Conservation (phyloP, 441 rosid genomes). For the Corymbia citriodora region DNA sequence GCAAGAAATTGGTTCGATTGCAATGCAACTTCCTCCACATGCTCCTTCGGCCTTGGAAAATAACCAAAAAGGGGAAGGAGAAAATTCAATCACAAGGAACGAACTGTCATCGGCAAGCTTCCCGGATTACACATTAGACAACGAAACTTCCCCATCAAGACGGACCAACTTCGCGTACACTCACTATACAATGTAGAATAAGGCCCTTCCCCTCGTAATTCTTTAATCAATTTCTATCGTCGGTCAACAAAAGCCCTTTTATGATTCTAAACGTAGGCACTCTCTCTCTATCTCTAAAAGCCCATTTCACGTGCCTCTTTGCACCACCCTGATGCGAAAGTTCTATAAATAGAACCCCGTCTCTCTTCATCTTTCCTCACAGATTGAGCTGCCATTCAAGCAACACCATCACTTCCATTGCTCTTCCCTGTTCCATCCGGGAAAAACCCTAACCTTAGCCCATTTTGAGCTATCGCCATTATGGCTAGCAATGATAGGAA, state of each 20-base stretch:
- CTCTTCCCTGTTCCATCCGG: neutral
- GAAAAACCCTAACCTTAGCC: neutral
- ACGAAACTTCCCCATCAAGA: neutral
- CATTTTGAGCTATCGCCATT: neutral
- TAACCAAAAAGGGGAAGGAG: neutral
- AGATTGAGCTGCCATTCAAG: neutral
- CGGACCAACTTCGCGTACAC: neutral
- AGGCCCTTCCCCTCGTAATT: neutral
- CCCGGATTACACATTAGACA: neutral
- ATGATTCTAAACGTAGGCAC: neutral
- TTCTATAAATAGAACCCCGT: neutral
- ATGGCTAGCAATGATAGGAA: neutral
- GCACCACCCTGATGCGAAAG: neutral
- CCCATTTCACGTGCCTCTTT: slow-evolving; percentile 10
- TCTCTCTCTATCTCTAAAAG: neutral
- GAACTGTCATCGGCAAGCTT: neutral
- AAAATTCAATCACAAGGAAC: neutral
- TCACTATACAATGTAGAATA: neutral
- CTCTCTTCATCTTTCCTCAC: neutral
- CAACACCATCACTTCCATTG: neutral
- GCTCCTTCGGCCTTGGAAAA: neutral
- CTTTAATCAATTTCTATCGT: neutral
- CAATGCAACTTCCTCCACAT: neutral
- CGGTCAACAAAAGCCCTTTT: neutral
- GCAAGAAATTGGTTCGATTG: neutral